These are phyloP conservation scores for Pichia kluyveri DNA, from an alignment of 805 yeast genomes.

Conservation along the genomic window DNA sequence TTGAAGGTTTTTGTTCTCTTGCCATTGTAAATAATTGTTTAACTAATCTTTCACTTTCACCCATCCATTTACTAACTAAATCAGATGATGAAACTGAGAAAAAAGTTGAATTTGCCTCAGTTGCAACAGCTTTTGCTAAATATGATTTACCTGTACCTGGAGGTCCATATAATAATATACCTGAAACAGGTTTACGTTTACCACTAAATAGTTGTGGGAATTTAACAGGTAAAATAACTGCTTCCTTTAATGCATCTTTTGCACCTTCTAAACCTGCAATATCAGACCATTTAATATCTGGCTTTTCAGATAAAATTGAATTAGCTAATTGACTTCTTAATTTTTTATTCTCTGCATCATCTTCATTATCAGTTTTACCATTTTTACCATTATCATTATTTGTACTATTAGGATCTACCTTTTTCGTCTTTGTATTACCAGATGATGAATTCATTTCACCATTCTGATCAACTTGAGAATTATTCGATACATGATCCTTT, in stretches of 20 bases:
- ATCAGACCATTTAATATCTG: conserved; percentile 90
- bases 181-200: conserved; percentile 85
- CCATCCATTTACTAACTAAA: conserved; percentile 98
- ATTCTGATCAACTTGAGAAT: conserved; percentile 33
- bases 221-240: conserved; percentile 91
- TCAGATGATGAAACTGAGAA: conserved; percentile 95
- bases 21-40: conserved; percentile 95
- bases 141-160: conserved; percentile 99
- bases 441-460: conserved; percentile 45
- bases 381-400: conserved; percentile 21
- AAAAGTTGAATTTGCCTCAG: conserved; percentile 95
- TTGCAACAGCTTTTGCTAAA: conserved; percentile 96
- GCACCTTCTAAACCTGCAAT: conserved; percentile 95
- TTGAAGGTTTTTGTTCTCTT: conserved; percentile 89
- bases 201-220: conserved; percentile 95
- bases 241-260: conserved; percentile 93
- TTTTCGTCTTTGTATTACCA: conserved; percentile 50
- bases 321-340: conserved; percentile 86
- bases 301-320: conserved; percentile 84
- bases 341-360: conserved; percentile 77
- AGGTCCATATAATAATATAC: conserved; percentile 81
- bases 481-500: conserved; percentile 77
- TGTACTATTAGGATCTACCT: conserved; percentile 22
- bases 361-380: conserved; percentile 28
- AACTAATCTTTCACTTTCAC: conserved; percentile 93